Evolutionary conservation across 306 rosid species (phyloP).

Genomic region (Canavalia gladiata): DNA sequence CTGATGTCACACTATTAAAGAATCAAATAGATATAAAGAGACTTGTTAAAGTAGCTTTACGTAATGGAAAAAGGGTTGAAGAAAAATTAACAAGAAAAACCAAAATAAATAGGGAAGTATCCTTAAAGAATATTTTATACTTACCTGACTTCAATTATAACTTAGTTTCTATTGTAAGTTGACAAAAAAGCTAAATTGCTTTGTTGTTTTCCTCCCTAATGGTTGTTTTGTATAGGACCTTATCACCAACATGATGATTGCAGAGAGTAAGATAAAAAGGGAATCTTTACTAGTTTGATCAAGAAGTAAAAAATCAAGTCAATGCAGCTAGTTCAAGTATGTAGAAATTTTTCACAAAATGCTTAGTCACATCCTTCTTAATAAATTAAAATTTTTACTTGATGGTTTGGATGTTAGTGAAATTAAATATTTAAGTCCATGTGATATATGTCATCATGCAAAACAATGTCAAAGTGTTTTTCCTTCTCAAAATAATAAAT

Average conservation of each 20-base stretch:
- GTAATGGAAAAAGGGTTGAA: background rate
- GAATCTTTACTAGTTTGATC: background rate
- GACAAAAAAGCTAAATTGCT: too few relatives aligned
- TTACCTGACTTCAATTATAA: background rate
- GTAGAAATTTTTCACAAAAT: too few relatives aligned
- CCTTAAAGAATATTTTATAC: background rate
- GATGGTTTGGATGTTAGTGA: too few relatives aligned
- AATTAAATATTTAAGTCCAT: too few relatives aligned
- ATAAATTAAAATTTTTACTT: too few relatives aligned
- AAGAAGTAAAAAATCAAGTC: background rate
- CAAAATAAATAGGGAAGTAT: too few relatives aligned
- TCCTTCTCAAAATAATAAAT: constrained; percentile 3
- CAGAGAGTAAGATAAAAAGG: too few relatives aligned
- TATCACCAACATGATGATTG: too few relatives aligned
- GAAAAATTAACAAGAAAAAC: background rate
- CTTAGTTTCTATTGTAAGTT: background rate
- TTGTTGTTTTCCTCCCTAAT: too few relatives aligned
- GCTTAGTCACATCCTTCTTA: too few relatives aligned
- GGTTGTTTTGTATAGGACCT: too few relatives aligned
- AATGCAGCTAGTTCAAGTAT: background rate
- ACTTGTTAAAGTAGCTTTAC: background rate
- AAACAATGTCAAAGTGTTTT: background rate
- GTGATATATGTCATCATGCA: too few relatives aligned
- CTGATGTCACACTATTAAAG: background rate
- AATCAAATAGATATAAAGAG: background rate